Conservation (phyloP, 1,284 basidiomycete species). For the Leccinum fuscescens region DNA sequence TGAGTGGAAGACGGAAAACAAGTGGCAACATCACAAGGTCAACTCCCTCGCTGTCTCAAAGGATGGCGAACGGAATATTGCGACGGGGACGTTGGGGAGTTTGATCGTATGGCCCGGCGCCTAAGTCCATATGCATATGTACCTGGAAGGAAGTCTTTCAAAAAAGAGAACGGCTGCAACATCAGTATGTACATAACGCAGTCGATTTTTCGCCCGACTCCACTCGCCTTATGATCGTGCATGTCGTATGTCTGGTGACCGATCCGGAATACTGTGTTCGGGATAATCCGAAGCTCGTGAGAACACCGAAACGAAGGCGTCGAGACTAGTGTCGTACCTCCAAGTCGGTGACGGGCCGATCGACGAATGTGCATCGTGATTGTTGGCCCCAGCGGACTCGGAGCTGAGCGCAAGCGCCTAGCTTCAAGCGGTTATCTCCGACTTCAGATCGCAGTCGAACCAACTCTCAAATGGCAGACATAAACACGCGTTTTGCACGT, state of each 20-base stretch:
- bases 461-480: not conserved
- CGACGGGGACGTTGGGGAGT: not conserved
- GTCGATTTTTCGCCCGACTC: not conserved
- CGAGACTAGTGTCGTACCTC: not conserved
- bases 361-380: not conserved
- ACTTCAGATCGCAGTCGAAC: not conserved
- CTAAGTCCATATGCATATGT: not conserved
- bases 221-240: not conserved
- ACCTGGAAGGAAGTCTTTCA: not conserved
- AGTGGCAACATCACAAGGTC: not conserved
- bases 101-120: not conserved
- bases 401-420: not conserved
- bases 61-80: no score
- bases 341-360: not conserved
- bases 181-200: no score
- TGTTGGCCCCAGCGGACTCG: not conserved
- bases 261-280: not conserved
- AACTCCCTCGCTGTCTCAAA: no score
- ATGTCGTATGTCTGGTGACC: not conserved
- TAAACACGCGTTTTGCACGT: not conserved
- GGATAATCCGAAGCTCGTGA: not conserved
- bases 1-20: not conserved
- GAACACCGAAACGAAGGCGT: not conserved
- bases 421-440: not conserved
- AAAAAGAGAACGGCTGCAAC: no score